These are phyloP conservation scores for Begonia fuchsioides DNA, from an alignment of 306 rosid species.

Conservation along the genomic window DNA sequence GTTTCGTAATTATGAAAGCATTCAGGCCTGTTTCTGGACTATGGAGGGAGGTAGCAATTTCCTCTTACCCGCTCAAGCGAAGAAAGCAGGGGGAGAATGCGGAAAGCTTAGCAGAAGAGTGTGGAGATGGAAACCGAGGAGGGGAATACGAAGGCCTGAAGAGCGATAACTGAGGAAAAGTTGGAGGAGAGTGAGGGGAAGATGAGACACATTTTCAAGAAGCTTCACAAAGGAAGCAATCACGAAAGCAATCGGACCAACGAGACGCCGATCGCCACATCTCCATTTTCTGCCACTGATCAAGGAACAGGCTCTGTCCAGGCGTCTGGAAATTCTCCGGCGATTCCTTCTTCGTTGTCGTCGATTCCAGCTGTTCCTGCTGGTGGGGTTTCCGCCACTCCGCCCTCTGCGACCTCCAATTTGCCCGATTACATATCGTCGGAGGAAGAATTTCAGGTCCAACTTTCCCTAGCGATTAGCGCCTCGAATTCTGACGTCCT, in stretches of 20 bases:
- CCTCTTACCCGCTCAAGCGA: no score
- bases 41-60: no score
- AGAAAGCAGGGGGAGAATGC: no score
- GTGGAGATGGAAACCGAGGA: no score
- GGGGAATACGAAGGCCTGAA: background rate
- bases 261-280: conserved; percentile 28
- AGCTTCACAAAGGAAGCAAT: conserved; percentile 78
- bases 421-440: conserved; percentile 64
- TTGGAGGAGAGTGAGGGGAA: conserved; percentile 6
- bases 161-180: background rate
- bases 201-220: conserved; percentile 98
- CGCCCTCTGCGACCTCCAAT: conserved; percentile 16
- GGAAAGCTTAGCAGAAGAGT: no score
- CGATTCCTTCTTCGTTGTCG: conserved; percentile 40
- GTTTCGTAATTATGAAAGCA: no score
- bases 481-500: conserved; percentile 80
- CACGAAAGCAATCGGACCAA: conserved; percentile 66
- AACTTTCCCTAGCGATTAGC: conserved; percentile 94
- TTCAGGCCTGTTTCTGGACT: no score
- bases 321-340: conserved; percentile 21
- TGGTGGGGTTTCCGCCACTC: conserved; percentile 1
- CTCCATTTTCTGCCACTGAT: conserved; percentile 38
- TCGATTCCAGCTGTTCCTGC: conserved; percentile 8
- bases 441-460: conserved; percentile 95
- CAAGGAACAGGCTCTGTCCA: conserved; percentile 17